Percentiles rank a stretch among this genome's conserved stretches.
These are phyloP conservation scores for Candida oleophila DNA, from an alignment of 805 yeast species.

Conservation along the genomic window DNA sequence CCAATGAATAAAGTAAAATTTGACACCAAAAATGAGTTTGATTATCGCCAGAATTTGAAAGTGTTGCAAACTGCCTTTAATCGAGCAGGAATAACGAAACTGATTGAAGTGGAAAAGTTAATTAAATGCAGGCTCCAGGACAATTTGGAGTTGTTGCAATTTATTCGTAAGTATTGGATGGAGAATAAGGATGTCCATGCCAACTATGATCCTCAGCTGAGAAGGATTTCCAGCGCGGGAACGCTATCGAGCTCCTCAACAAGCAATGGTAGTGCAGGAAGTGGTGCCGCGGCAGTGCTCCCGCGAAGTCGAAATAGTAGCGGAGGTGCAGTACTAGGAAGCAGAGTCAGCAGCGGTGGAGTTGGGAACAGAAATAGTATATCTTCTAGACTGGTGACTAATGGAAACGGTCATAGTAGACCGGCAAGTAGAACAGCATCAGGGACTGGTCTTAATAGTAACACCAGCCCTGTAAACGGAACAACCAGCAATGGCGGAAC, in stretches of 20 bases:
- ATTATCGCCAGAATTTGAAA: constrained; percentile 77
- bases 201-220: constrained; percentile 59
- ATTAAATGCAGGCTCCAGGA: constrained; percentile 91
- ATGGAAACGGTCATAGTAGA: constrained; percentile 8
- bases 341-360: constrained; percentile 6
- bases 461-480: not conserved
- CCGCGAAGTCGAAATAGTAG: not conserved
- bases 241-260: constrained; percentile 3
- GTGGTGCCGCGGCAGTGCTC: constrained; percentile 3
- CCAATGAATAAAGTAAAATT: constrained; percentile 79
- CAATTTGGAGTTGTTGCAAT: constrained; percentile 89
- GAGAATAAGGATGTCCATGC: constrained; percentile 66
- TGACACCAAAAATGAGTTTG: constrained; percentile 63
- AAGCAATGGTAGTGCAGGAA: not conserved
- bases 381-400: constrained; percentile 6
- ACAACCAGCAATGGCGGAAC: not conserved
- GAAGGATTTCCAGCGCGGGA: constrained; percentile 16
- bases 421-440: constrained; percentile 11
- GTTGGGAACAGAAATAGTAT: not conserved
- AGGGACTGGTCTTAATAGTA: constrained; percentile 2
- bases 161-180: constrained; percentile 83
- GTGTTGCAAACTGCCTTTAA: constrained; percentile 79
- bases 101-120: constrained; percentile 76
- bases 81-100: constrained; percentile 66
- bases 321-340: constrained; percentile 8